Base-by-base conservation (phyloP, 2,329 filamentous ascomycete genomes). In the Claviceps sp. region DNA sequence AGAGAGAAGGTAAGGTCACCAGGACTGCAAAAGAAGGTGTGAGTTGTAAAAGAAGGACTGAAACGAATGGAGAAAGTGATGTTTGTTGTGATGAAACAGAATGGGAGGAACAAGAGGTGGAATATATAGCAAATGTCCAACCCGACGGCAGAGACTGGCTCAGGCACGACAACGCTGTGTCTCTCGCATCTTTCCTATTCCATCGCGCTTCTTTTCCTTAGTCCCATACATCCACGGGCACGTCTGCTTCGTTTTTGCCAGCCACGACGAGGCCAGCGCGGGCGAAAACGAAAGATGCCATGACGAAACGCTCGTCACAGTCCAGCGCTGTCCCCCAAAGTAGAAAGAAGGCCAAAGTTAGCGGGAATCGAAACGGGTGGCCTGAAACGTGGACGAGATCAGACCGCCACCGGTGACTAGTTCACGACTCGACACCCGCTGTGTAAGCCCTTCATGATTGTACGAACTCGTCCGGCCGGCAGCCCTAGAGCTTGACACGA, bases 301-400 rank as follows among this genome's bases (percentile, higher is more conserved):
- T 34, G 30, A 34, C 8, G 30, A 34, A 34, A 11, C 19, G 41
- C 10, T 19, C 17, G 8, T 22, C 11, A 22, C 17, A 13, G 17
- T 5, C 2, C 19, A 41, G 43, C 17, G 17, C 22, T 8, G 11
- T 24, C 19, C 13, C 14, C 34, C 1, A 43, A 39, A 19, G 11
- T 17, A 43, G 17, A n/a, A 22, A 43, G 19, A 3, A 41, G 14
- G 47, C 38, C 46, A 19, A 40, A 14, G 16, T 24, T 37, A 24
- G 17, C 19, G 19, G 47, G 16, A 19, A 48, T 30, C 14, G 37
- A n/a, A 47, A 26, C 19, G 34, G 19, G 5, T 40, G 16, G 46
- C 51, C 51, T 49, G 51, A 49, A 52, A 52, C 41, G 39, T n/a
- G n/a, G 14, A 39, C 51, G 41, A 34, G 30, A 52, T 49, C 47